These are phyloP conservation scores for Marasmius oreades DNA, from an alignment of 1,284 basidiomycete genomes.

Conservation along the genomic window DNA sequence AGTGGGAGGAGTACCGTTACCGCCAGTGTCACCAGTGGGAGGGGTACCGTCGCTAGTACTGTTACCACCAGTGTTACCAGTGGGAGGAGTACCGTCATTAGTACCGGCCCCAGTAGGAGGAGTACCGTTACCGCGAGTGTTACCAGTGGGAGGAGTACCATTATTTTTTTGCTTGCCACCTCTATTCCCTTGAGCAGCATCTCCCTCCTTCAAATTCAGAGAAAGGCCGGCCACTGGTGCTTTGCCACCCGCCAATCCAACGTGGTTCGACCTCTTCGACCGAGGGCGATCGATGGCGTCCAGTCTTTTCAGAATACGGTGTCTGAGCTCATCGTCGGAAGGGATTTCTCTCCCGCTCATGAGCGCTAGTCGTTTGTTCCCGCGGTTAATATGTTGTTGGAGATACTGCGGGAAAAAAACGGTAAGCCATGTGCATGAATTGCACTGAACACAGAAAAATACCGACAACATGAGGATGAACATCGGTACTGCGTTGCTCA, in stretches of 20 bases:
- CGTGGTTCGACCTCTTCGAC: constrained; percentile 23
- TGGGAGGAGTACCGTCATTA: constrained; percentile 12
- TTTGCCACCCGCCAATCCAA: constrained; percentile 24
- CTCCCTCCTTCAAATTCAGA: constrained; percentile 10
- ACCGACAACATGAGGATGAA: constrained; percentile 66
- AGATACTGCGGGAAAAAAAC: constrained; percentile 40
- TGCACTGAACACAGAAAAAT: constrained; percentile 3
- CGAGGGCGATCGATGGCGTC: constrained; percentile 29
- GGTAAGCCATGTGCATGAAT: constrained; percentile 1
- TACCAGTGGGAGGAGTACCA: constrained; percentile 12
- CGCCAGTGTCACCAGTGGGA: constrained; percentile 11
- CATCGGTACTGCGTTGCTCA: constrained; percentile 33
- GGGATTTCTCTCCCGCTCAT: constrained; percentile 61
- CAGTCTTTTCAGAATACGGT: constrained; percentile 53
- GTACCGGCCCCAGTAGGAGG: constrained; percentile 9
- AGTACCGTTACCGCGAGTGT: constrained; percentile 10
- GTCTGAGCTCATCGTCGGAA: constrained; percentile 43
- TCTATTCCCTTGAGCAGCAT: not conserved
- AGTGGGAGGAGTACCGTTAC: constrained; percentile 12
- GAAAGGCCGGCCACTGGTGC: constrained; percentile 1
- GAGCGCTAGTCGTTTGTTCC: constrained; percentile 60
- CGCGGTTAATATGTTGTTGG: constrained; percentile 71
- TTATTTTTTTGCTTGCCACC: constrained; percentile 1
- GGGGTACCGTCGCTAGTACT: constrained; percentile 12
- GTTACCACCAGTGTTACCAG: constrained; percentile 9